Conservation (phyloP, 139 green algal species). For the Chlorella vulgaris region DNA sequence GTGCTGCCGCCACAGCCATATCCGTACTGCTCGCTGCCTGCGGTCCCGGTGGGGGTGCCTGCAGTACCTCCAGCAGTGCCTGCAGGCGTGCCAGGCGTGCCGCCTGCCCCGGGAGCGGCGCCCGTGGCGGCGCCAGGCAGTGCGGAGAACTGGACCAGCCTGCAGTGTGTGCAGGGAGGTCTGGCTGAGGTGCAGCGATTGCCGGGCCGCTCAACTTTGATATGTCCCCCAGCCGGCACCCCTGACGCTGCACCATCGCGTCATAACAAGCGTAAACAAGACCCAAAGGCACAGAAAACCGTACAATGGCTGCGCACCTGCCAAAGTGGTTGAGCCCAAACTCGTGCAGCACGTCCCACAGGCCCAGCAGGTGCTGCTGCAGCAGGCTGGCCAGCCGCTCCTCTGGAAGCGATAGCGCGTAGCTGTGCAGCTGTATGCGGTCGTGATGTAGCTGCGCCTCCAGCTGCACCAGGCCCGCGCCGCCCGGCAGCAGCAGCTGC, state of each 20-base stretch:
- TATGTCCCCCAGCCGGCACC: neutral
- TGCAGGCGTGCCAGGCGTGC: neutral
- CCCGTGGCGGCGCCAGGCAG: neutral
- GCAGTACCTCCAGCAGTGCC: neutral
- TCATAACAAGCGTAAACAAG: neutral
- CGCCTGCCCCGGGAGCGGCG: neutral
- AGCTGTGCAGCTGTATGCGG: slow-evolving; percentile 32
- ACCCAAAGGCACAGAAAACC: neutral
- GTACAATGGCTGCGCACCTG: neutral
- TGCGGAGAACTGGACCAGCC: slow-evolving; percentile 16
- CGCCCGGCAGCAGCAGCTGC: slow-evolving; percentile 35
- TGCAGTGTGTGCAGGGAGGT: too few relatives aligned
- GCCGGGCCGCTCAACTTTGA: neutral
- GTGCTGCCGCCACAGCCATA: neutral
- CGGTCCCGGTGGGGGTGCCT: neutral
- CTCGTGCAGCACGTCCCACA: slow-evolving; percentile 49
- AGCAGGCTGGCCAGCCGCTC: slow-evolving; percentile 11
- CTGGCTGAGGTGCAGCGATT: too few relatives aligned
- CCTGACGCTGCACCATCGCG: neutral
- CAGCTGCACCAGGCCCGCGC: slow-evolving; percentile 32
- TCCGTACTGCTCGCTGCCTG: neutral
- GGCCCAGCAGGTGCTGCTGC: slow-evolving; percentile 37
- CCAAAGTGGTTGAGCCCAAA: slow-evolving; percentile 50
- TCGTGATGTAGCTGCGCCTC: slow-evolving; percentile 30
- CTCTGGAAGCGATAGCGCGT: slow-evolving; percentile 1